Conservation (phyloP, 345 rosid species). For the Fremontodendron californicum region DNA sequence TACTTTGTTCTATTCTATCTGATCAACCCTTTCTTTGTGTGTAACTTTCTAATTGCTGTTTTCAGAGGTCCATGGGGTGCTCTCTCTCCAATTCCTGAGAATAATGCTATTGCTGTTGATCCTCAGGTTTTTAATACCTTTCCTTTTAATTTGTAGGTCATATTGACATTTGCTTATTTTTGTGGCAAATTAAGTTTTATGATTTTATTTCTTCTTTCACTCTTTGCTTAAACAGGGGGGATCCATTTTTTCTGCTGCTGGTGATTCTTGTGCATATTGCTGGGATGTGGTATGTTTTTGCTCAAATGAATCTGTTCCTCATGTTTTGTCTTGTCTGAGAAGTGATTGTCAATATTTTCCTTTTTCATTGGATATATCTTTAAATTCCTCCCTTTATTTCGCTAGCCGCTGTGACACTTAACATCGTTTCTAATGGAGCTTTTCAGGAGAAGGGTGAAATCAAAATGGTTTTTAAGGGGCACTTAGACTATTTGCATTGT, state of each 20-base stretch:
- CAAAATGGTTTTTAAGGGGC: constrained; percentile 82
- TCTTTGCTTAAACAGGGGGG: constrained; percentile 50
- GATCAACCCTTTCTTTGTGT: constrained; percentile 12
- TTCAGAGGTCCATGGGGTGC: constrained; percentile 97
- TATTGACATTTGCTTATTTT: constrained; percentile 5
- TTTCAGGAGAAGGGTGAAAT: constrained; percentile 80
- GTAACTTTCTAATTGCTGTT: constrained; percentile 5
- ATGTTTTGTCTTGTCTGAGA: constrained; percentile 2
- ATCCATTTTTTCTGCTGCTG: constrained; percentile 78
- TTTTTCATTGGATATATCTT: background rate
- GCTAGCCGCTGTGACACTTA: background rate
- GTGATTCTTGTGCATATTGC: constrained; percentile 93
- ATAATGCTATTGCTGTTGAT: constrained; percentile 74
- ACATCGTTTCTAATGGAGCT: constrained; percentile 15
- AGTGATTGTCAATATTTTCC: constrained; percentile 2
- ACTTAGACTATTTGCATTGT: constrained; percentile 80
- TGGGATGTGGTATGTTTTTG: constrained; percentile 90
- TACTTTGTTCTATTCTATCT: background rate
- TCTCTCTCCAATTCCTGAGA: constrained; percentile 89
- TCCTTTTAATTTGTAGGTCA: background rate
- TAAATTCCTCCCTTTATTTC: constrained; percentile 10
- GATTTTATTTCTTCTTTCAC: background rate
- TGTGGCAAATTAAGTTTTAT: background rate
- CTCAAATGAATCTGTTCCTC: constrained; percentile 24
- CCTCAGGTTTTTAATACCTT: constrained; percentile 43